Conservation (phyloP, 306 rosid species). For the Acacia crassicarpa region DNA sequence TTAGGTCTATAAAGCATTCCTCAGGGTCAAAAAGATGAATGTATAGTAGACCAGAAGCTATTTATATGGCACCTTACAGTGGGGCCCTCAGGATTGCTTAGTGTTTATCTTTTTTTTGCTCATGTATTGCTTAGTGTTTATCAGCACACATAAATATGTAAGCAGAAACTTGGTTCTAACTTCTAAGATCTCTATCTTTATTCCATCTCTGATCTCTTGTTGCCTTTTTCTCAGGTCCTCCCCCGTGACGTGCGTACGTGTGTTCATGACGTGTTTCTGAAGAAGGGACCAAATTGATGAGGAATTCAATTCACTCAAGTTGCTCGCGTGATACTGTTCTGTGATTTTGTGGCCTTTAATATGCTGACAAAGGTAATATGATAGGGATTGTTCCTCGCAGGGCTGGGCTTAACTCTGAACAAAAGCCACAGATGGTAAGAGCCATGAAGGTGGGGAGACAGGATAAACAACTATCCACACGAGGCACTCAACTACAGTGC, state of each 20-base stretch:
- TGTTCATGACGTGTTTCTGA: background rate
- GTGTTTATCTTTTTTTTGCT: too few relatives aligned
- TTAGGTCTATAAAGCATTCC: constrained; percentile 1
- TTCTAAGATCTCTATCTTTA: background rate
- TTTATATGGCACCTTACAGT: too few relatives aligned
- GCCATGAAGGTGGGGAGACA: constrained; percentile 3
- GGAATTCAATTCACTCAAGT: background rate
- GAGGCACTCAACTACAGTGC: constrained; percentile 1
- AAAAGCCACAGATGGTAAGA: background rate
- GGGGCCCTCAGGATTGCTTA: too few relatives aligned
- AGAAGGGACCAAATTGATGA: background rate
- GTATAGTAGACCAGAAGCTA: background rate
- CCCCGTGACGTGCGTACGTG: background rate
- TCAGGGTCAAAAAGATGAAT: constrained; percentile 27
- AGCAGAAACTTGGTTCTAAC: background rate
- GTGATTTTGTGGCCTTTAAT: background rate
- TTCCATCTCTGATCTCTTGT: background rate
- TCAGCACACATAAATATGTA: background rate
- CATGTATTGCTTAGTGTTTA: too few relatives aligned
- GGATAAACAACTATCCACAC: background rate
- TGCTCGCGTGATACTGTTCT: background rate
- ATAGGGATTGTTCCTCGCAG: constrained; percentile 22
- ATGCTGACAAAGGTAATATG: background rate
- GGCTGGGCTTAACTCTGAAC: background rate
- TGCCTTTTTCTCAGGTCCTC: background rate